Conservation (phyloP, 2,329 filamentous ascomycete genomes). For the Pyricularia grisea region DNA sequence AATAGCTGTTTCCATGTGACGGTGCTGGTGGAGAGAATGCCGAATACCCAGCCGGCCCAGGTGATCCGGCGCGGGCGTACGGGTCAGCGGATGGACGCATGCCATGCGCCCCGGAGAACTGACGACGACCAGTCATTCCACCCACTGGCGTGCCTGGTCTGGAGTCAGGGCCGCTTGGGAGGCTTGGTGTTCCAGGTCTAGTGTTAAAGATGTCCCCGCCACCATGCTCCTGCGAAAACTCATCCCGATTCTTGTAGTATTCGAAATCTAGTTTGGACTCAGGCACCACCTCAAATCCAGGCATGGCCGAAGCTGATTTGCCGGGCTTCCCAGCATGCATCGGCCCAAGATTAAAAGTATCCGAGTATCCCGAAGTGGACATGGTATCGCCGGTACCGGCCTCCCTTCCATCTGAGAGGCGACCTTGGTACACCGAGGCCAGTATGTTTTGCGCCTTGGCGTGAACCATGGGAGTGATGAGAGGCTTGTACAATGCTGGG, state of each 20-base stretch:
- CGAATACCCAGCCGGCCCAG: neutral
- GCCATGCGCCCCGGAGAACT: constrained; percentile 9
- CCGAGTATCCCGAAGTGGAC: constrained; percentile 66
- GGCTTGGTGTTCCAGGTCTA: constrained; percentile 48
- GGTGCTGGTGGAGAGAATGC: neutral
- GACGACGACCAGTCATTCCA: constrained; percentile 19
- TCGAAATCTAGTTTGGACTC: constrained; percentile 83
- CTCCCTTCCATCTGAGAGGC: constrained; percentile 58
- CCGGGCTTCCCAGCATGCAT: constrained; percentile 60
- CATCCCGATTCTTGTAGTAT: constrained; percentile 81
- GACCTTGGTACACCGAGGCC: constrained; percentile 75
- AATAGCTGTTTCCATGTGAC: neutral
- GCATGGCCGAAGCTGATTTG: constrained; percentile 28
- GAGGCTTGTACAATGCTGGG: constrained; percentile 77
- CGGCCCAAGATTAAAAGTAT: constrained; percentile 69
- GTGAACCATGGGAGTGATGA: constrained; percentile 93
- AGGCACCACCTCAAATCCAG: constrained; percentile 83
- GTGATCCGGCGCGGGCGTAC: neutral
- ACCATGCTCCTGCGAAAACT: constrained; percentile 83
- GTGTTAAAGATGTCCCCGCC: constrained; percentile 60
- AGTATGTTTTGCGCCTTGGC: constrained; percentile 81
- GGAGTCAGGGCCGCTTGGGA: constrained; percentile 29
- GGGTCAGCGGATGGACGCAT: constrained; percentile 1
- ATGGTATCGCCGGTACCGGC: constrained; percentile 44
- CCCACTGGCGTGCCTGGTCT: constrained; percentile 40